Conservation (phyloP, 192 early-diverging fungal genomes). For the Backusella tarrabulga region DNA sequence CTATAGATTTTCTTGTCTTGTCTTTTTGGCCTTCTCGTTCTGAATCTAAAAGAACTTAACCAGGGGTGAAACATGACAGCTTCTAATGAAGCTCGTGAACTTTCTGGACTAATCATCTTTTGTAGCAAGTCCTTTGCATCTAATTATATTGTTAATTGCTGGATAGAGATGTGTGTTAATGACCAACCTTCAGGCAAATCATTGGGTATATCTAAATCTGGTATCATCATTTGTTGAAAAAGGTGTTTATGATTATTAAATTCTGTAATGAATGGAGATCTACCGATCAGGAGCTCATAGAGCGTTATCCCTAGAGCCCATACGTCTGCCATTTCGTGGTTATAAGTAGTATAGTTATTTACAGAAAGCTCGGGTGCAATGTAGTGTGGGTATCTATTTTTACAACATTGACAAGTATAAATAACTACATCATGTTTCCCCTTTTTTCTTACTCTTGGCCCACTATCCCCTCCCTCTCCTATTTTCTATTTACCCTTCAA, state of each 20-base stretch:
- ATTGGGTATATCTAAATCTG: neutral
- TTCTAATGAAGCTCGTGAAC: neutral
- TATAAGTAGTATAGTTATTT: neutral
- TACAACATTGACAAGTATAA: neutral
- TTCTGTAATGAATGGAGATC: neutral
- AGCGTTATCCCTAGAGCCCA: neutral
- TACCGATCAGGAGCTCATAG: neutral
- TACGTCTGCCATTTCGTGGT: neutral
- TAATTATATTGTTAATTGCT: neutral
- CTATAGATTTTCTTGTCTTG: neutral
- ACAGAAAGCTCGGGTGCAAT: neutral
- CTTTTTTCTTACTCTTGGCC: neutral
- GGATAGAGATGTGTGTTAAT: neutral
- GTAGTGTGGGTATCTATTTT: neutral
- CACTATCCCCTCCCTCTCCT: neutral
- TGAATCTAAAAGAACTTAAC: neutral
- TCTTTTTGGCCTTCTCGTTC: neutral
- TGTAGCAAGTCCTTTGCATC: neutral
- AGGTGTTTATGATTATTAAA: neutral
- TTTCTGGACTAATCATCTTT: neutral
- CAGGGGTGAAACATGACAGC: neutral
- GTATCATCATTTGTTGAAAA: neutral
- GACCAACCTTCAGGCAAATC: neutral
- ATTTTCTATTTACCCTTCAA: constrained; percentile 10
- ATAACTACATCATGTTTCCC: neutral